phyloP scores from a whole-genome alignment of 345 rosid genomes.

The Carallia brachiata region DNA sequence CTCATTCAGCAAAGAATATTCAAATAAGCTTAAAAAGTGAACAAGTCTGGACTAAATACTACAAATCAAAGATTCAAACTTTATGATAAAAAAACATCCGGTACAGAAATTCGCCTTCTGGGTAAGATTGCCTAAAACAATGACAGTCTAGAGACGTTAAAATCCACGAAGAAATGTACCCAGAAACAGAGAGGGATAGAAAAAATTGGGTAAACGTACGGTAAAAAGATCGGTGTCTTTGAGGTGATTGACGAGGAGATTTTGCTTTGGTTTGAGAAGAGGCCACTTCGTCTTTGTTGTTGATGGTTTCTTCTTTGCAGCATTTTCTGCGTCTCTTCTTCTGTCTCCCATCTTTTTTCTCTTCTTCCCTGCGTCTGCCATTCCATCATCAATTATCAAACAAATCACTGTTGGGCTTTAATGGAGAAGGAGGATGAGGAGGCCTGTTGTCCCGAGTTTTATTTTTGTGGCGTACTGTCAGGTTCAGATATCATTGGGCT shows the following conservation, averaged over 20 bases:
- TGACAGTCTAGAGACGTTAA: not conserved
- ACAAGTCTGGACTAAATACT: no score
- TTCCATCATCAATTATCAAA: not conserved
- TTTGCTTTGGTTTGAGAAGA: constrained; percentile 46
- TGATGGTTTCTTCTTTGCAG: constrained; percentile 16
- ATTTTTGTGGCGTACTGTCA: no score
- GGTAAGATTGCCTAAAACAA: not conserved
- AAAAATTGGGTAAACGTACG: constrained; percentile 30
- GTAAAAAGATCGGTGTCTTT: constrained; percentile 69
- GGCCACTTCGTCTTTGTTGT: constrained; percentile 59
- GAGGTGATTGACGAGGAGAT: constrained; percentile 48
- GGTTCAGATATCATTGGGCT: no score
- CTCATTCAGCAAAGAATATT: no score
- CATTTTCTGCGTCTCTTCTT: constrained; percentile 21
- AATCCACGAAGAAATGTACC: not conserved
- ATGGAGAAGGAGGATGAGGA: no score
- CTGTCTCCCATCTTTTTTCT: constrained; percentile 54
- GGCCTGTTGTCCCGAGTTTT: no score
- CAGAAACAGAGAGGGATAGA: not conserved
- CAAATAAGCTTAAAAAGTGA: no score
- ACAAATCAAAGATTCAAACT: no score
- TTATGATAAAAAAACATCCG: no score
- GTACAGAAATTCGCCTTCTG: not conserved
- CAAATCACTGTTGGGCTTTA: no score
- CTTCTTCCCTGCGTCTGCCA: constrained; percentile 42